Evolutionary conservation across 176 grass and related monocot species (phyloP).

Genomic region (Typha latifolia): DNA sequence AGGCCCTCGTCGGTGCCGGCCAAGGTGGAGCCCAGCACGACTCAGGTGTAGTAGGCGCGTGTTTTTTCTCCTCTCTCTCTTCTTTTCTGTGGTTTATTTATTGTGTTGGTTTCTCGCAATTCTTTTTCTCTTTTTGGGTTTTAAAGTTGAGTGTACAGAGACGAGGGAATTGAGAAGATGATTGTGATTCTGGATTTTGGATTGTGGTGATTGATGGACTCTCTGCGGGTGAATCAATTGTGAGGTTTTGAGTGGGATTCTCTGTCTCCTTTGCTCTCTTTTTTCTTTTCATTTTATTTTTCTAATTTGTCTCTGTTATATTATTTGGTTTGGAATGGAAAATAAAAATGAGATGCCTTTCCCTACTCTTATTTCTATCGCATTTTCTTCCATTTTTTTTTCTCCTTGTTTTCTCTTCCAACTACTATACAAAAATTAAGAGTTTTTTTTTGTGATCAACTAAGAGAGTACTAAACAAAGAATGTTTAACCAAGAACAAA

Average conservation of each 20-base stretch:
- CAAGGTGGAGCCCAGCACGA: conserved; percentile 26
- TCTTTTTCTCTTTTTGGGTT: too few relatives aligned
- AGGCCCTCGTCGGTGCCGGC: conserved; percentile 1
- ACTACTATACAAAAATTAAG: too few relatives aligned
- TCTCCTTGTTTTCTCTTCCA: too few relatives aligned
- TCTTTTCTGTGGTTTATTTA: not conserved
- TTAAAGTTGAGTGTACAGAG: not conserved
- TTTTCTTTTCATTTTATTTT: not conserved
- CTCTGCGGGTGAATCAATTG: not conserved
- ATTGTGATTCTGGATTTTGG: not conserved
- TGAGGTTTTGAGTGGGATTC: not conserved
- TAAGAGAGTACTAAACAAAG: too few relatives aligned
- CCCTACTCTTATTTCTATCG: too few relatives aligned
- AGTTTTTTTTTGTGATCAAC: too few relatives aligned
- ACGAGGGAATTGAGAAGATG: not conserved
- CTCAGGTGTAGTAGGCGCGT: not conserved
- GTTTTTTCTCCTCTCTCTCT: too few relatives aligned
- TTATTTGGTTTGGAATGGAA: too few relatives aligned
- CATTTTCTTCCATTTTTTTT: too few relatives aligned
- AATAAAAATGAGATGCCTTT: too few relatives aligned
- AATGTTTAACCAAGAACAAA: too few relatives aligned
- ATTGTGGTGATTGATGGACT: not conserved
- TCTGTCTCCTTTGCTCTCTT: conserved; percentile 3
- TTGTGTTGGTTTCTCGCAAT: conserved; percentile 5
- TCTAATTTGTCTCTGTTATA: too few relatives aligned